Percentiles rank a stretch among this genome's conserved stretches.
These are phyloP conservation scores for Aspergillus hortae DNA, from an alignment of 2,329 filamentous ascomycete species.

Conservation along the genomic window DNA sequence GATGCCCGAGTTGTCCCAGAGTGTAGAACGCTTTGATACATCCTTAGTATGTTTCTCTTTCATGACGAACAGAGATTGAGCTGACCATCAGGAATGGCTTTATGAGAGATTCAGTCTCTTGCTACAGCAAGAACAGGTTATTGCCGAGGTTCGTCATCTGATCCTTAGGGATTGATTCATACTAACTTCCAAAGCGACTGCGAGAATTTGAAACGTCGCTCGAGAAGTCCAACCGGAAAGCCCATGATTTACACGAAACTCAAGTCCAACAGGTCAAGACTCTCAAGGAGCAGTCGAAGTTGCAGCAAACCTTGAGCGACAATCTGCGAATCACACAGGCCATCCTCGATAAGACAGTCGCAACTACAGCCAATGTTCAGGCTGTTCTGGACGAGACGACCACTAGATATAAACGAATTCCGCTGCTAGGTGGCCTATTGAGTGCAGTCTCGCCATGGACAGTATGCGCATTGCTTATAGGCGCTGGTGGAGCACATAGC, in stretches of 20 bases:
- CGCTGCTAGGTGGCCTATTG: conserved; percentile 12
- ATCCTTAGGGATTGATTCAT: not conserved
- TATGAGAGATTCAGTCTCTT: conserved; percentile 22
- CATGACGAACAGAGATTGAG: conserved; percentile 8
- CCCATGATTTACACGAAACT: conserved; percentile 27
- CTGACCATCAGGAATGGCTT: conserved; percentile 28
- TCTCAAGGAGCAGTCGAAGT: conserved; percentile 20
- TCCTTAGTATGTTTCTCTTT: conserved; percentile 28
- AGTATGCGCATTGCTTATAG: conserved; percentile 22
- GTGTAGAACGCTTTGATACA: conserved; percentile 29
- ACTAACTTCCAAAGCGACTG: conserved; percentile 33
- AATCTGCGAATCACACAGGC: conserved; percentile 27
- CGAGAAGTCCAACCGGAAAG: conserved; percentile 29
- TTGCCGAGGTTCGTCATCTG: conserved; percentile 26
- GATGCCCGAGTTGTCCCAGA: conserved; percentile 24
- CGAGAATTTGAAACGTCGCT: conserved; percentile 31
- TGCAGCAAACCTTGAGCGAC: conserved; percentile 25
- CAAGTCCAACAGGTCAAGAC: conserved; percentile 34
- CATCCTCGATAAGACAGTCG: conserved; percentile 27
- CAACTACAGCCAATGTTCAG: conserved; percentile 29
- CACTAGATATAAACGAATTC: conserved; percentile 18
- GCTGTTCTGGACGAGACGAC: conserved; percentile 28
- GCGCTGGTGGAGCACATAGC: conserved; percentile 22
- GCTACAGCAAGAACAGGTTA: conserved; percentile 31
- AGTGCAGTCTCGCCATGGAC: conserved; percentile 21